Evolutionary conservation across 371 early-diverging fungal genomes (phyloP).

Genomic region (Nematocida sp.): DNA sequence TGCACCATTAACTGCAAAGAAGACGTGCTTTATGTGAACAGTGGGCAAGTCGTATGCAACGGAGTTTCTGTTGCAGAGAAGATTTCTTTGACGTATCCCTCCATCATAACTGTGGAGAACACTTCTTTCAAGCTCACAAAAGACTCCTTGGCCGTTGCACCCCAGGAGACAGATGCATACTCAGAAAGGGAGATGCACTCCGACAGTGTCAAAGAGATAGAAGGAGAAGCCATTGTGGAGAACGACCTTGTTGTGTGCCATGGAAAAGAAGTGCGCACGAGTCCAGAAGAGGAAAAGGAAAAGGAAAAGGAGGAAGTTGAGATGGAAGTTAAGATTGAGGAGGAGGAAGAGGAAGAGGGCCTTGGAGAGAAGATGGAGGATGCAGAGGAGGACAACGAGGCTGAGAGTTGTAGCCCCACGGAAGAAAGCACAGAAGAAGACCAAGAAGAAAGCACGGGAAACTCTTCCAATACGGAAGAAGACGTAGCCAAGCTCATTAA

Average conservation of each 20-base stretch:
- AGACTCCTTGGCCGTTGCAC: too few species aligned
- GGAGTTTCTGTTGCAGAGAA: neutral
- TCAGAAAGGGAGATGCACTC: too few species aligned
- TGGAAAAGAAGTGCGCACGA: too few species aligned
- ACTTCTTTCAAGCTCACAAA: neutral
- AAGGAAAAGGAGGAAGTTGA: too few species aligned
- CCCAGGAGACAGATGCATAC: too few species aligned
- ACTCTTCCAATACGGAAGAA: too few species aligned
- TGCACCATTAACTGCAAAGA: constrained; percentile 21
- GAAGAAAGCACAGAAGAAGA: too few species aligned
- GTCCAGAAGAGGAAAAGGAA: too few species aligned
- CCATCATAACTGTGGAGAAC: constrained; percentile 17
- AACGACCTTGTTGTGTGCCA: neutral
- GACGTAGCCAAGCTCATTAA: too few species aligned
- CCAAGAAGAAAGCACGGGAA: too few species aligned
- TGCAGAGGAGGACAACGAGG: neutral
- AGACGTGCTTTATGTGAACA: neutral
- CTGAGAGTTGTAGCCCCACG: too few species aligned
- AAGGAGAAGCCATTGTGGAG: neutral
- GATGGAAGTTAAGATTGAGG: neutral
- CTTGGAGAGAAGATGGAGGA: neutral
- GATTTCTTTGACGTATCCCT: constrained; percentile 3
- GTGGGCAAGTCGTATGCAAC: constrained; percentile 6
- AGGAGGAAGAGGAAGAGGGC: neutral
- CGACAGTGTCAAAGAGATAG: too few species aligned